Percentiles rank a stretch among this genome's conserved stretches.
Evolutionary conservation across 1,284 basidiomycete genomes (phyloP).

Genomic region (Hortiboletus rubellus): DNA sequence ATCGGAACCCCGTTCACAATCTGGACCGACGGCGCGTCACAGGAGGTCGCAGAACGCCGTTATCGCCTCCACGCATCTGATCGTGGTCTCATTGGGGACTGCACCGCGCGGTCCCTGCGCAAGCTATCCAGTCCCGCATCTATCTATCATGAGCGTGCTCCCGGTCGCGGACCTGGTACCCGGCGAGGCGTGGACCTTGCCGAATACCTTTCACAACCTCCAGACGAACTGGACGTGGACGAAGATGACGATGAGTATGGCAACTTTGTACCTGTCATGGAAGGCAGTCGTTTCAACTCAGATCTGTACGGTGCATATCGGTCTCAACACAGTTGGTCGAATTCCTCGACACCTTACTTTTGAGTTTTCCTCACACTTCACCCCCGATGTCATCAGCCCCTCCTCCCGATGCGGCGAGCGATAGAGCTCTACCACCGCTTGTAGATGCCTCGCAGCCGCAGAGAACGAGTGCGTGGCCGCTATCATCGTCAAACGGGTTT

Average conservation of each 20-base stretch:
- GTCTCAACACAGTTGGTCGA: constrained; percentile 33
- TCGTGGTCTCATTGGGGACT: constrained; percentile 60
- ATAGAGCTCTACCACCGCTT: constrained; percentile 31
- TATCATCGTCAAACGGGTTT: constrained; percentile 27
- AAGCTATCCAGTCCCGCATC: constrained; percentile 52
- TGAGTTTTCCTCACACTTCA: constrained; percentile 25
- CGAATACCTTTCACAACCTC: constrained; percentile 50
- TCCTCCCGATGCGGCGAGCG: constrained; percentile 19
- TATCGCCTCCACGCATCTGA: constrained; percentile 51
- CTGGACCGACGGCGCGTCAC: constrained; percentile 1
- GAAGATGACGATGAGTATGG: constrained; percentile 59
- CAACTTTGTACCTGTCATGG: constrained; percentile 36
- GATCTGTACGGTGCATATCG: constrained; percentile 58
- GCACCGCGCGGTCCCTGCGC: constrained; percentile 60
- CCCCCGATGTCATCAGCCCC: constrained; percentile 23
- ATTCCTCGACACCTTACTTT: constrained; percentile 27
- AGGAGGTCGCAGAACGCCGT: constrained; percentile 74
- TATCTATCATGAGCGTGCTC: constrained; percentile 48
- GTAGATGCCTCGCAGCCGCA: constrained; percentile 27
- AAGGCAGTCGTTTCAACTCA: constrained; percentile 55
- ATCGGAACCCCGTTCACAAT: neutral
- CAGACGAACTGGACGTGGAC: constrained; percentile 53
- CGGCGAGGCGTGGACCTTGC: constrained; percentile 38
- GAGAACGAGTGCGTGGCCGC: constrained; percentile 26
- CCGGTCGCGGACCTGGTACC: constrained; percentile 30